These are phyloP conservation scores for Nicotiana knightiana DNA, from an alignment of 257 asterid species.

Conservation along the genomic window DNA sequence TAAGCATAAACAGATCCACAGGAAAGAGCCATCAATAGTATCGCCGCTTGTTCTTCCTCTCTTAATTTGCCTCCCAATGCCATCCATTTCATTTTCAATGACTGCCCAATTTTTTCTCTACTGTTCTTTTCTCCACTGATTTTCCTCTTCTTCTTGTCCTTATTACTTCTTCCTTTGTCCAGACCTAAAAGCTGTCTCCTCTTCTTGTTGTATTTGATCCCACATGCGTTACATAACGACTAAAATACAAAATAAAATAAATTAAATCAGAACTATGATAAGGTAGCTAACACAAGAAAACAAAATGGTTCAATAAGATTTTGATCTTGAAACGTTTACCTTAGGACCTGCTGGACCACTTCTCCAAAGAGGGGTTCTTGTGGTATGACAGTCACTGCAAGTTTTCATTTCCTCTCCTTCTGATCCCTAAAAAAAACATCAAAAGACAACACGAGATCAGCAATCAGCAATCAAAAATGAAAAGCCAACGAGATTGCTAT, in stretches of 20 bases:
- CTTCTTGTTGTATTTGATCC: slow-evolving; percentile 82
- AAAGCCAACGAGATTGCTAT: background rate
- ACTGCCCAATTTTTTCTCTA: slow-evolving; percentile 25
- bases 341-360: slow-evolving; percentile 94
- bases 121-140: slow-evolving; percentile 21
- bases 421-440: slow-evolving; percentile 33
- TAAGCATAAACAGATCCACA: slow-evolving; percentile 66
- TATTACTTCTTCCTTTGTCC: slow-evolving; percentile 28
- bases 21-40: slow-evolving; percentile 74
- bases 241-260: slow-evolving; percentile 8
- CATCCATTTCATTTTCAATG: slow-evolving; percentile 53
- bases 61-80: slow-evolving; percentile 46
- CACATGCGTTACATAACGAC: slow-evolving; percentile 91
- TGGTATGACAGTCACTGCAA: slow-evolving; percentile 66
- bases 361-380: slow-evolving; percentile 88
- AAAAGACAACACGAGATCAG: background rate
- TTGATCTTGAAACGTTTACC: slow-evolving; percentile 21
- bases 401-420: slow-evolving; percentile 28
- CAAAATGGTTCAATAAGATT: background rate
- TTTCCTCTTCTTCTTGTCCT: slow-evolving; percentile 43
- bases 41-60: slow-evolving; percentile 84
- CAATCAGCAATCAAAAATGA: background rate
- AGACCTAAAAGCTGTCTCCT: slow-evolving; percentile 63
- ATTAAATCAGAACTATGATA: background rate
- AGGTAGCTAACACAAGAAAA: background rate